Percentiles rank a stretch among this genome's conserved stretches.
phyloP scores from a whole-genome alignment of 2,329 filamentous ascomycete genomes.

The Didymella glomerata region DNA sequence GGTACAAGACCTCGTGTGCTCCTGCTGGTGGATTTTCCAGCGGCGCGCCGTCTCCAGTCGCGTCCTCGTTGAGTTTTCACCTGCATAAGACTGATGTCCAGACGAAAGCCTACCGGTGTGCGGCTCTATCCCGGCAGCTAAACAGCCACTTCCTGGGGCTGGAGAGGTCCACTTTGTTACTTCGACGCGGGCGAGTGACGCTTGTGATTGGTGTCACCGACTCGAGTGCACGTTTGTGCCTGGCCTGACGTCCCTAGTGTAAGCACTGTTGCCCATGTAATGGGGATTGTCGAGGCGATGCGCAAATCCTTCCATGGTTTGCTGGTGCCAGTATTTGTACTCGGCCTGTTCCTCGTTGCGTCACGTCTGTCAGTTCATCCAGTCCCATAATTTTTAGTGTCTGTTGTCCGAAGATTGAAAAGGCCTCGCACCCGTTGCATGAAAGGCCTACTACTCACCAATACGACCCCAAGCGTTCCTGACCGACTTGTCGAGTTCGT shows the following conservation, averaged over 20 bases:
- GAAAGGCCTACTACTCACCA: conserved; percentile 3
- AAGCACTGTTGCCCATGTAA: conserved; percentile 34
- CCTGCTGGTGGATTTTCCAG: background rate
- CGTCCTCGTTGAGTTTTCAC: conserved; percentile 22
- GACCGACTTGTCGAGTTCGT: conserved; percentile 8
- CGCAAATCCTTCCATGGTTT: conserved; percentile 19
- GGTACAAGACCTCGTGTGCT: background rate
- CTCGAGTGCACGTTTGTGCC: conserved; percentile 33
- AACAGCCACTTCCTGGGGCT: conserved; percentile 13
- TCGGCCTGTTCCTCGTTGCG: conserved; percentile 32
- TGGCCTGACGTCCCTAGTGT: conserved; percentile 32
- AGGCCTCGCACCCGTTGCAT: conserved; percentile 20
- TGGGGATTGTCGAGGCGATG: conserved; percentile 31
- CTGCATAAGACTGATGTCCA: conserved; percentile 25
- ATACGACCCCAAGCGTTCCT: conserved; percentile 1
- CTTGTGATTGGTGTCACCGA: conserved; percentile 38
- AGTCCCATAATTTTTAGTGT: conserved; percentile 25
- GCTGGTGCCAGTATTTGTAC: conserved; percentile 37
- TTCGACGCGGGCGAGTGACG: conserved; percentile 19
- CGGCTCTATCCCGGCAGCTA: conserved; percentile 16
- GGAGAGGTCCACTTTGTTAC: conserved; percentile 27
- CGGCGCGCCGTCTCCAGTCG: conserved; percentile 11
- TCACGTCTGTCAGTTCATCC: conserved; percentile 27
- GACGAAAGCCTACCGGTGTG: conserved; percentile 14
- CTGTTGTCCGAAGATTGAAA: conserved; percentile 17